These are phyloP conservation scores for Cyathus striatus DNA, from an alignment of 768 basidiomycete species.

Conservation along the genomic window DNA sequence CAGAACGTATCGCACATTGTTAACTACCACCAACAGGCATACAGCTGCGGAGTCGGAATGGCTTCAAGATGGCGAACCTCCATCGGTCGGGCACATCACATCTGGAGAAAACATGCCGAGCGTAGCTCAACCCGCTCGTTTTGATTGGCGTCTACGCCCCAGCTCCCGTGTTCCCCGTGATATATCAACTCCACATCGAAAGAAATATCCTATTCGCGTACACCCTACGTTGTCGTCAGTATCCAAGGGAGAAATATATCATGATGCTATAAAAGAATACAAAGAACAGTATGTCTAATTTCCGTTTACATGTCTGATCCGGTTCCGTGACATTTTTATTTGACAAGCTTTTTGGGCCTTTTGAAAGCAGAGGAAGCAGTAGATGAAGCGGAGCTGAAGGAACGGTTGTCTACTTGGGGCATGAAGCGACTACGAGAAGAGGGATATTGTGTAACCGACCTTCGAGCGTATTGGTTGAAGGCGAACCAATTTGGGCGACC, in stretches of 20 bases:
- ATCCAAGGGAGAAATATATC: constrained; percentile 33
- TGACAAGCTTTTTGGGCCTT: constrained; percentile 35
- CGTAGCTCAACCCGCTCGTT: constrained; percentile 22
- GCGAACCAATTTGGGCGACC: constrained; percentile 59
- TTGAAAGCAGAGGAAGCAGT: constrained; percentile 63
- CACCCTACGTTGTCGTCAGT: constrained; percentile 27
- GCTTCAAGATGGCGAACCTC: constrained; percentile 24
- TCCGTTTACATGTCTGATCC: no score
- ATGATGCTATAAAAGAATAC: constrained; percentile 50
- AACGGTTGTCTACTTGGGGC: constrained; percentile 68
- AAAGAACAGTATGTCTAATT: constrained; percentile 49
- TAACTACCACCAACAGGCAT: background rate
- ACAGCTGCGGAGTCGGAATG: constrained; percentile 32
- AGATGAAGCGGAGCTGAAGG: constrained; percentile 50
- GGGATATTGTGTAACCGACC: constrained; percentile 66
- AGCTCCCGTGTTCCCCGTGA: constrained; percentile 34
- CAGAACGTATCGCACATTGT: background rate
- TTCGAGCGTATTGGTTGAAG: constrained; percentile 67
- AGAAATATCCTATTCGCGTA: constrained; percentile 29
- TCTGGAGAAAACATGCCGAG: background rate
- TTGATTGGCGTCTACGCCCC: constrained; percentile 60
- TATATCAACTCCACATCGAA: background rate
- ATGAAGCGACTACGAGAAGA: constrained; percentile 54
- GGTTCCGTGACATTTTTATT: background rate
- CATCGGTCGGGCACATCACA: background rate